Percentiles rank a stretch among this genome's conserved stretches.
phyloP scores from a whole-genome alignment of 2,329 filamentous ascomycete genomes.

The Talaromyces sp. region DNA sequence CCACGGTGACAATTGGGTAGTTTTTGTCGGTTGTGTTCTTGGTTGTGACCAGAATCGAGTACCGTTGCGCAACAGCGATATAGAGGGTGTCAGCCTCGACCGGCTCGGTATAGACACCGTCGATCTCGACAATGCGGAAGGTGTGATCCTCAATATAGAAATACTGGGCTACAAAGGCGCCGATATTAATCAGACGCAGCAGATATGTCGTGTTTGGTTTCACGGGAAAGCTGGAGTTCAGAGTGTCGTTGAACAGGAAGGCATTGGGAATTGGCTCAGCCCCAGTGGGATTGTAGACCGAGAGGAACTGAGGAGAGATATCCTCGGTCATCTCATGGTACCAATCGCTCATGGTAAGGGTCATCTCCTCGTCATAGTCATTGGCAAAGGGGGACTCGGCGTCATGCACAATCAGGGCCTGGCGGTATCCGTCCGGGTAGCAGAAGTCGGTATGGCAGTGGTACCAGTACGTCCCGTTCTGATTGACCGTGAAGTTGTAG shows the following conservation, averaged over 20 bases:
- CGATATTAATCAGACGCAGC: constrained; percentile 70
- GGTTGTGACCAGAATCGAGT: constrained; percentile 53
- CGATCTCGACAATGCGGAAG: constrained; percentile 67
- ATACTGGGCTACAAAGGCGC: constrained; percentile 58
- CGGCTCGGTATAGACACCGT: constrained; percentile 64
- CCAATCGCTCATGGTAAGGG: constrained; percentile 68
- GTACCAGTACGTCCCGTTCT: constrained; percentile 59
- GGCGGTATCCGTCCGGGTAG: constrained; percentile 65
- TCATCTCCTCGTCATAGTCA: constrained; percentile 56
- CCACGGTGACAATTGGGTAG: constrained; percentile 60
- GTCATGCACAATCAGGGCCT: constrained; percentile 63
- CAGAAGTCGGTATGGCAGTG: constrained; percentile 63
- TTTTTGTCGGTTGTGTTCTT: constrained; percentile 59
- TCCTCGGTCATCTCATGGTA: constrained; percentile 62
- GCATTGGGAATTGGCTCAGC: constrained; percentile 64
- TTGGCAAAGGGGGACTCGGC: constrained; percentile 49
- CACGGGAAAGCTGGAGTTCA: constrained; percentile 55
- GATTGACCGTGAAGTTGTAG: constrained; percentile 64
- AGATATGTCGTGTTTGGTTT: constrained; percentile 67
- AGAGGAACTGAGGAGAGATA: constrained; percentile 41
- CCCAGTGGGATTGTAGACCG: constrained; percentile 49
- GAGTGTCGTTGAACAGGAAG: constrained; percentile 64
- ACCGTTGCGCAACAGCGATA: constrained; percentile 63
- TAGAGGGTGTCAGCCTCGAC: constrained; percentile 61
- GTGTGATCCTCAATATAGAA: constrained; percentile 49